Evolutionary conservation across 1,284 basidiomycete species (phyloP).

Genomic region (Mycena citricolor): DNA sequence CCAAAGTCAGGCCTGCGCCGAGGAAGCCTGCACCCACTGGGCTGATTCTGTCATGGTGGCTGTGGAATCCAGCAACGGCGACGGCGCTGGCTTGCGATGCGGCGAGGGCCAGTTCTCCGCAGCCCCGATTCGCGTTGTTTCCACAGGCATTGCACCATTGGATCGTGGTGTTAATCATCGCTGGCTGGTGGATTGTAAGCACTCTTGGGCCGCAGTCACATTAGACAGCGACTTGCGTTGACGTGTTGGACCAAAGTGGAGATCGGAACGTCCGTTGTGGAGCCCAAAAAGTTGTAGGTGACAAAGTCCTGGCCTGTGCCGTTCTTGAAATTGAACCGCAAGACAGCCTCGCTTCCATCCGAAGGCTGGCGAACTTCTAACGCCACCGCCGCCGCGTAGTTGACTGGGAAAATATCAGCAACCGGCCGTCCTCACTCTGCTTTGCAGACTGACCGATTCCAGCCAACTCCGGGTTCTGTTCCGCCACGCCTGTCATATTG

Average conservation of each 20-base stretch:
- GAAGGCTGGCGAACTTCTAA: conserved; percentile 65
- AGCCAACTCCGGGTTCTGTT: conserved; percentile 52
- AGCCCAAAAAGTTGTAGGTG: conserved; percentile 63
- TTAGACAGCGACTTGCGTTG: conserved; percentile 35
- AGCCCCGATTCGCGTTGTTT: conserved; percentile 57
- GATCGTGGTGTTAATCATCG: conserved; percentile 50
- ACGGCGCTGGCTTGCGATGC: conserved; percentile 32
- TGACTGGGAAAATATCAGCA: conserved; percentile 42
- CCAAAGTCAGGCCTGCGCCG: conserved; percentile 59
- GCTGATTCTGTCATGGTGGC: conserved; percentile 41
- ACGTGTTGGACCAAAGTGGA: conserved; percentile 54
- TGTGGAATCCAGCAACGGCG: neutral
- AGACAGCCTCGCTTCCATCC: conserved; percentile 47
- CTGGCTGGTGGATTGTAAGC: conserved; percentile 35
- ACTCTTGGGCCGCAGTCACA: no score
- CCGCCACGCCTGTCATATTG: conserved; percentile 66
- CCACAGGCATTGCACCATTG: conserved; percentile 61
- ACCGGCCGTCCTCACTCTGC: neutral
- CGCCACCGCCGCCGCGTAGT: conserved; percentile 71
- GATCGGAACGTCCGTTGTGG: conserved; percentile 56
- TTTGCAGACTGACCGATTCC: conserved; percentile 55
- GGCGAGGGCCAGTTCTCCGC: conserved; percentile 45
- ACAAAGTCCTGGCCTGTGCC: conserved; percentile 59
- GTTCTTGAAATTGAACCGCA: conserved; percentile 81
- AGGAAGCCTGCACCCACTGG: conserved; percentile 64